Percentiles rank a stretch among this genome's conserved stretches.
These are phyloP conservation scores for Carex myosuroides DNA, from an alignment of 176 grass and related monocot species.

Conservation along the genomic window DNA sequence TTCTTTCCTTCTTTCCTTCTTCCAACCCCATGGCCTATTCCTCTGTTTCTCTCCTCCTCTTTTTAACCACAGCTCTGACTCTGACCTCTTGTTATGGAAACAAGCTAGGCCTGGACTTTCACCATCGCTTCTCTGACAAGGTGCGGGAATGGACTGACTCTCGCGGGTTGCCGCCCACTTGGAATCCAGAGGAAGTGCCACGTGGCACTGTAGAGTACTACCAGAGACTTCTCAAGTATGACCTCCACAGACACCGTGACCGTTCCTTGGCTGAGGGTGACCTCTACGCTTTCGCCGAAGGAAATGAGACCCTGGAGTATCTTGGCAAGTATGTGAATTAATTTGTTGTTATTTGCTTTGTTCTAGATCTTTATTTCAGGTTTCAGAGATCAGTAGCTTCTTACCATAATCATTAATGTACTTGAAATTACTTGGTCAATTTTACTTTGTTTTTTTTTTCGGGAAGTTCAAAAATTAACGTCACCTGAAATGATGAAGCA, in stretches of 20 bases:
- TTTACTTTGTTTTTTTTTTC: too few species aligned
- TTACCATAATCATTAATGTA: neutral
- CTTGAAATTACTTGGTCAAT: neutral
- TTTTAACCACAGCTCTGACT: neutral
- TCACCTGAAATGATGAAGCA: neutral
- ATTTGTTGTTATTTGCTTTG: neutral
- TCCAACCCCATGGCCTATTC: neutral
- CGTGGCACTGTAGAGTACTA: slow-evolving; percentile 61
- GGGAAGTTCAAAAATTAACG: too few species aligned
- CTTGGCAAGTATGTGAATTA: slow-evolving; percentile 18
- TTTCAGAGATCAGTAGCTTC: neutral
- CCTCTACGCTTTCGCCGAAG: slow-evolving; percentile 37
- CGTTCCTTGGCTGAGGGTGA: slow-evolving; percentile 28
- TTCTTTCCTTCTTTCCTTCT: neutral
- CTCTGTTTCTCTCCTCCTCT: neutral
- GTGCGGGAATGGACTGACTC: slow-evolving; percentile 47
- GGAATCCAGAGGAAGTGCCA: slow-evolving; percentile 9
- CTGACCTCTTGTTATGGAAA: neutral
- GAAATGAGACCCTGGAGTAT: slow-evolving; percentile 37
- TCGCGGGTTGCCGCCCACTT: slow-evolving; percentile 20
- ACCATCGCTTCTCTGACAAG: slow-evolving; percentile 59
- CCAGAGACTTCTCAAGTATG: slow-evolving; percentile 38
- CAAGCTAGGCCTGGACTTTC: slow-evolving; percentile 53
- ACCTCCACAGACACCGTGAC: slow-evolving; percentile 27
- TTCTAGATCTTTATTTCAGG: neutral